Evolutionary conservation across 73 alveolate species (phyloP), one percentile per base, ranked within the genome.

Genomic region (Paramecium octaurelia): DNA sequence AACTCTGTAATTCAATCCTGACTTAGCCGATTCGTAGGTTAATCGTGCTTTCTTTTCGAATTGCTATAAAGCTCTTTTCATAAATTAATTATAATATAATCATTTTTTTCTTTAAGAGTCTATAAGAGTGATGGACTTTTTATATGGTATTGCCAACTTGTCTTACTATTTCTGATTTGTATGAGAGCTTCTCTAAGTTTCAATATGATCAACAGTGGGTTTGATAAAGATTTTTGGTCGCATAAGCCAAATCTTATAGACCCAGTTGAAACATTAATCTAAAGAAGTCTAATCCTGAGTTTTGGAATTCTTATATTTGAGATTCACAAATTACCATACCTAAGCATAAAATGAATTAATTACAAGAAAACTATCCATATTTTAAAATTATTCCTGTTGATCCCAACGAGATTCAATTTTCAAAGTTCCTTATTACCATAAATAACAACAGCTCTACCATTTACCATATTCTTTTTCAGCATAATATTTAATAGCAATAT

Each of bases 341-440:
- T 75, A 75, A 18, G 0, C 3, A 40, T 40, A 40, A 10, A n/a
- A 29, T 75, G 7, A 0, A 29, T 2, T 35, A 38, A 75, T 31
- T 75, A 75, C 88, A 29, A 75, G 27, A 75, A 14, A 38, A 20
- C 60, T 12, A 38, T 75, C 87, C 57, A 73, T 73, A 73, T 73
- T 73, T 34, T 21, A 73, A 18, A 73, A 73, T 34, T 14, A 9
- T 16, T 34, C 88, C 18, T 75, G 35, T 34, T 75, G 11, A 23
- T 38, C 88, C 88, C 88, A 75, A 21, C 69, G 38, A 29, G 88
- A 75, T 64, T 64, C 84, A 64, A 75, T 75, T 75, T 75, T 75
- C 38, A n/a, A 16, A 12, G 88, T 75, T 1, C 60, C 60, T 75
- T 23, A 75, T 75, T 64, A 31, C 88, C 88, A 75, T 29, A 38